Conservation (phyloP, 2,329 filamentous ascomycete genomes). For the Neofusicoccum cordaticola region DNA sequence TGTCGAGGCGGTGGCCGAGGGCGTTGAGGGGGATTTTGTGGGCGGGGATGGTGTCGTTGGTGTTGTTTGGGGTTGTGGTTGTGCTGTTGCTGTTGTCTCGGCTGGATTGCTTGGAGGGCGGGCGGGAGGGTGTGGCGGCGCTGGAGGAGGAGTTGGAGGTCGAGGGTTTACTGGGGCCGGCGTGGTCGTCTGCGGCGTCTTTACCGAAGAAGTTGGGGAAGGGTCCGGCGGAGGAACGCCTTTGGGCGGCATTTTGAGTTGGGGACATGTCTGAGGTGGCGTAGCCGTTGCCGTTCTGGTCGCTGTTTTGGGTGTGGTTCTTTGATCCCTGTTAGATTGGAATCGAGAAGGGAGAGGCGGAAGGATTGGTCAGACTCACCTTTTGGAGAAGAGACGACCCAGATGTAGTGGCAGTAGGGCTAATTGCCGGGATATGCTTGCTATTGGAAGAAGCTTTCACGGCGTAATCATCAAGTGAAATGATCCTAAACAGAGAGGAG, state of each 20-base stretch:
- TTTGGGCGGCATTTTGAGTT: too few relatives aligned
- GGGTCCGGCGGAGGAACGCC: too few relatives aligned
- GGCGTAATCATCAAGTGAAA: background rate
- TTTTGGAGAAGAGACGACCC: background rate
- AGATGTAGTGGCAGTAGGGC: background rate
- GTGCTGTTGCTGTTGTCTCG: slow-evolving; percentile 63
- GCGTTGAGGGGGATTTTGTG: slow-evolving; percentile 48
- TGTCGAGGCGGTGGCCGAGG: slow-evolving; percentile 47
- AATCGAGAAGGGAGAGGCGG: background rate
- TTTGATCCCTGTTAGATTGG: background rate
- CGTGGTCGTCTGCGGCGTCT: too few relatives aligned
- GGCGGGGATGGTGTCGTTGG: slow-evolving; percentile 28
- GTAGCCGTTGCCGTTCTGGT: too few relatives aligned
- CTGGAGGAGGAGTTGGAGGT: slow-evolving; percentile 25
- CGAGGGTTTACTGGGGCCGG: too few relatives aligned
- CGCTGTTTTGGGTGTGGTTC: too few relatives aligned
- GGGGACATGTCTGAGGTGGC: too few relatives aligned
- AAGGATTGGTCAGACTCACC: background rate
- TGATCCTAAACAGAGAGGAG: slow-evolving; percentile 46
- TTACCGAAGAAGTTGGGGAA: too few relatives aligned
- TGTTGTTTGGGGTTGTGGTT: slow-evolving; percentile 1
- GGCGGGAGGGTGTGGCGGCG: slow-evolving; percentile 33
- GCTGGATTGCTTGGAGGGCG: slow-evolving; percentile 28
- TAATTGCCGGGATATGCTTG: slow-evolving; percentile 41
- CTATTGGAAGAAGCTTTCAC: slow-evolving; percentile 15